Evolutionary conservation across 202 grass and related monocot genomes (phyloP).

Genomic region (Hordeum pubiflorum): DNA sequence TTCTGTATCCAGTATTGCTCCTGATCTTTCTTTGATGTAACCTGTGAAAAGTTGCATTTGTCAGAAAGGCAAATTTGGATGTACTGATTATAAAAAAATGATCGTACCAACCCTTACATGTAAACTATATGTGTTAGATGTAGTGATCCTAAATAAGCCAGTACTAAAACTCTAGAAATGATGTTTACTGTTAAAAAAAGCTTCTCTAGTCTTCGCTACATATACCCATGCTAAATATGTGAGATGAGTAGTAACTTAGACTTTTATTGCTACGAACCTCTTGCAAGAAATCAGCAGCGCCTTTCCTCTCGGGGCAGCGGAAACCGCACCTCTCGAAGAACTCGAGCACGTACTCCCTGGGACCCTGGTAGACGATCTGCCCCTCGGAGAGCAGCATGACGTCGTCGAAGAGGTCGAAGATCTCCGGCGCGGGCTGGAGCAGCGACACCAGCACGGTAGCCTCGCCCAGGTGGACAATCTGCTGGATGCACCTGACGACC

Average conservation of each 20-base stretch:
- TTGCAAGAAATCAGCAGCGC: conserved; percentile 63
- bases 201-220: neutral
- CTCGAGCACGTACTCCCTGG: conserved; percentile 42
- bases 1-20: conserved; percentile 48
- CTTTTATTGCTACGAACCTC: conserved; percentile 35
- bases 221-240: neutral
- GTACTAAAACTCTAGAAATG: neutral
- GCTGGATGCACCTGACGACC: conserved; percentile 54
- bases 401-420: conserved; percentile 64
- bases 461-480: conserved; percentile 51
- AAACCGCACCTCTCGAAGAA: conserved; percentile 65
- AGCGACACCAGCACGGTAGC: conserved; percentile 58
- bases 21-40: conserved; percentile 67
- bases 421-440: conserved; percentile 67
- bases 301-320: conserved; percentile 68
- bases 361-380: conserved; percentile 69
- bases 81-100: neutral
- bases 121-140: neutral
- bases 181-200: neutral
- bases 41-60: conserved; percentile 20
- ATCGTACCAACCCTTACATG: neutral
- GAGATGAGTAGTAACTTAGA: neutral
- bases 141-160: neutral
- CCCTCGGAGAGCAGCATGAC: conserved; percentile 62
- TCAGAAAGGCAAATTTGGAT: conserved; percentile 5